Percentiles rank a stretch among this genome's conserved stretches.
Conservation (phyloP, 164 flowering plant species). For the Magnolia sinica region DNA sequence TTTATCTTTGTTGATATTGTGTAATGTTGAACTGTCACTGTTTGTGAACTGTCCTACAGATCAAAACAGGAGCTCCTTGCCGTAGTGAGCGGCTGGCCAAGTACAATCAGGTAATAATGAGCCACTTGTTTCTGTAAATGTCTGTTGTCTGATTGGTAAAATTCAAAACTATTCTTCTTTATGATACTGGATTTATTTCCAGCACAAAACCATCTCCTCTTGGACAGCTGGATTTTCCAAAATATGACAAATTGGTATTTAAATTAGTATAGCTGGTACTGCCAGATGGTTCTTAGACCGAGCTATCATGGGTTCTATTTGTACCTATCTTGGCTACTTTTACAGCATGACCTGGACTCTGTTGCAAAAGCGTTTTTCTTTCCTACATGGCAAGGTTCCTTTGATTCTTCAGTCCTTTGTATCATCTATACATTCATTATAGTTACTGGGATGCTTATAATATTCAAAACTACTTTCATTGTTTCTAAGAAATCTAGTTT, state of each 20-base stretch:
- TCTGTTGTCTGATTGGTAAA: background rate
- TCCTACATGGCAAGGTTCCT: too few relatives aligned
- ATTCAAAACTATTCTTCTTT: background rate
- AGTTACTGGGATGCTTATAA: background rate
- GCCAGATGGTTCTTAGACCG: background rate
- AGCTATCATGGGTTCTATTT: too few relatives aligned
- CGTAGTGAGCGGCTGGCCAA: conserved; percentile 89
- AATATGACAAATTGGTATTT: background rate
- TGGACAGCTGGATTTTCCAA: background rate
- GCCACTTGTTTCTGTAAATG: background rate
- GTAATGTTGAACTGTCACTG: conserved; percentile 5
- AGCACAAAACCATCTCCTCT: background rate
- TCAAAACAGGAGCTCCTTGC: conserved; percentile 98
- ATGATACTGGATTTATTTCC: background rate
- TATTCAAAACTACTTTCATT: background rate
- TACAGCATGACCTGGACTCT: too few relatives aligned
- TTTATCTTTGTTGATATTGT: background rate
- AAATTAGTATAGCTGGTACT: background rate
- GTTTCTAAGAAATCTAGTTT: background rate
- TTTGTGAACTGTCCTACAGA: conserved; percentile 35
- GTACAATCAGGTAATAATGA: conserved; percentile 76
- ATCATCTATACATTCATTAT: background rate
- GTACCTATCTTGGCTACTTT: too few relatives aligned
- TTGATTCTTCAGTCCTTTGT: too few relatives aligned
- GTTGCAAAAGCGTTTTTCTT: too few relatives aligned